These are phyloP conservation scores for Cordyceps pruinosa DNA, from an alignment of 2,329 filamentous ascomycete genomes.

Conservation along the genomic window DNA sequence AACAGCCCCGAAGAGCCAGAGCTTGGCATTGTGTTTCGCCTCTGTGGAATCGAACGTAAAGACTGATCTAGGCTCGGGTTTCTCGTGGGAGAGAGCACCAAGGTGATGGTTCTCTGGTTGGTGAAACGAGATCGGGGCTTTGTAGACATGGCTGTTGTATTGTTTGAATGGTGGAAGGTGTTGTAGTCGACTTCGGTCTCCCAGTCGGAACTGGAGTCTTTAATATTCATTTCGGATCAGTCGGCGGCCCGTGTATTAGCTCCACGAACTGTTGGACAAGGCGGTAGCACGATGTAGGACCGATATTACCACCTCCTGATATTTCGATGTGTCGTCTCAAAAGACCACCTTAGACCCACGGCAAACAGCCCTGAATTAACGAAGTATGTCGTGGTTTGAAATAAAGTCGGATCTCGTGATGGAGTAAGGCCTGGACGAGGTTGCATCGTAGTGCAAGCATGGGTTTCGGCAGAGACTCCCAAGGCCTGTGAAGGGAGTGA, in stretches of 20 bases:
- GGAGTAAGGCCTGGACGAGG: background rate
- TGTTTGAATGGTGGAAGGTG: background rate
- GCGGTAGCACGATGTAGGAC: background rate
- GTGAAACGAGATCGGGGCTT: background rate
- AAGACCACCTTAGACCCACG: background rate
- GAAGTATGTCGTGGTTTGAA: background rate
- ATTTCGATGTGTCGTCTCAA: background rate
- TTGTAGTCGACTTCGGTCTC: background rate
- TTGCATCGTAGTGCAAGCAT: too few species aligned
- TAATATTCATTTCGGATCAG: background rate
- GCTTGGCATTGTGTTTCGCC: slow-evolving; percentile 8
- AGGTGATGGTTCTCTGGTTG: background rate
- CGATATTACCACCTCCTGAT: background rate
- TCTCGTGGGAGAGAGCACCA: slow-evolving; percentile 4
- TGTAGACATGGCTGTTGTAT: background rate
- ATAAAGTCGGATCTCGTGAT: background rate
- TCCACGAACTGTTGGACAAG: background rate
- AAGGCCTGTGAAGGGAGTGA: background rate
- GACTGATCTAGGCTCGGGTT: background rate
- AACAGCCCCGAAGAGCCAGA: background rate
- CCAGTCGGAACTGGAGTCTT: background rate
- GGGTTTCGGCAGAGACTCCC: background rate
- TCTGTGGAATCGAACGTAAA: background rate
- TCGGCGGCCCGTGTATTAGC: background rate
- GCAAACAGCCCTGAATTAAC: background rate